Conservation (phyloP, 768 basidiomycete genomes). For the Hypholoma fasciculare region DNA sequence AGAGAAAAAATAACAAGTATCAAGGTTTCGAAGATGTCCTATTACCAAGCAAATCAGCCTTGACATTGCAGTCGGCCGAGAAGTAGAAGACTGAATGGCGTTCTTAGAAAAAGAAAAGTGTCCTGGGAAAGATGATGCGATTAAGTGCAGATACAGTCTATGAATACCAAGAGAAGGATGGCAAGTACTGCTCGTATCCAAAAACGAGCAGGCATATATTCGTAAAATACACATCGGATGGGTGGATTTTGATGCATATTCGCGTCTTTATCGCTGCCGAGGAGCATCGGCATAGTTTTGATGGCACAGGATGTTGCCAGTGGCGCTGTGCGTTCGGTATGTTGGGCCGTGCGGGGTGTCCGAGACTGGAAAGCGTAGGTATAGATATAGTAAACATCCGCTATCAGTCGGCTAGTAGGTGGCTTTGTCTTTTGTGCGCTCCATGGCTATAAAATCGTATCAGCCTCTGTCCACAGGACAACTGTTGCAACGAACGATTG, state of each 20-base stretch:
- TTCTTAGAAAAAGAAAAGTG: neutral
- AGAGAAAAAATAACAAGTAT: no score
- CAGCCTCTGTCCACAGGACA: neutral
- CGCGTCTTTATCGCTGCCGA: neutral
- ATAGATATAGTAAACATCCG: neutral
- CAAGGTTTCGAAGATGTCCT: no score
- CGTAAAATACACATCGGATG: neutral
- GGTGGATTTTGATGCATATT: neutral
- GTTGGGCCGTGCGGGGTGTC: neutral
- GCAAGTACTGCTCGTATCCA: neutral
- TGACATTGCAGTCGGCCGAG: no score
- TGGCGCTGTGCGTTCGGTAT: neutral
- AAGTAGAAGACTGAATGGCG: no score
- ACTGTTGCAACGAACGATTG: constrained; percentile 65
- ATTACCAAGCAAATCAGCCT: no score
- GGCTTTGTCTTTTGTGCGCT: constrained; percentile 46
- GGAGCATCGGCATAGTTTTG: neutral
- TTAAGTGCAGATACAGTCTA: neutral
- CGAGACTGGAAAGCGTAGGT: neutral
- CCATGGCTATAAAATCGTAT: constrained; percentile 39
- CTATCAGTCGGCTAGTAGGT: constrained; percentile 13
- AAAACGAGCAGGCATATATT: neutral
- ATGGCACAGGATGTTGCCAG: neutral
- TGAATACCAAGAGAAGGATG: neutral
- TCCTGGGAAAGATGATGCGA: neutral